A percentile compares a stretch with the other conserved stretches of the same genome.
These are phyloP conservation scores for Didymella segeticola DNA, from an alignment of 2,329 filamentous ascomycete genomes.

Conservation along the genomic window DNA sequence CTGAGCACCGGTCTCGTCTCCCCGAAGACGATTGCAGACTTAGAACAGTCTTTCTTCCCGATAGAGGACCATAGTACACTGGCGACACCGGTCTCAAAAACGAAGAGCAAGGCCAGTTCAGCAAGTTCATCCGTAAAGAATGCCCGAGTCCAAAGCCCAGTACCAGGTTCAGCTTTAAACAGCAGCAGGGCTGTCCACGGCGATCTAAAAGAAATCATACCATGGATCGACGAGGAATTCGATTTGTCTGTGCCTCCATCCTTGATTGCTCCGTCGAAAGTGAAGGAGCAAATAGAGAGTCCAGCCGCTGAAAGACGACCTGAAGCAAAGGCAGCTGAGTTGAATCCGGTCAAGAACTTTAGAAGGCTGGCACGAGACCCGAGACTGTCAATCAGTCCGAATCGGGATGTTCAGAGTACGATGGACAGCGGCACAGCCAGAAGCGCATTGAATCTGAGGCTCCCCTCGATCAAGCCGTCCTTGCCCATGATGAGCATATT, in stretches of 20 bases:
- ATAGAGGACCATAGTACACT: background rate
- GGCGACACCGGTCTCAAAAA: background rate
- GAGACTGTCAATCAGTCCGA: background rate
- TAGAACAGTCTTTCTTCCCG: constrained; percentile 7
- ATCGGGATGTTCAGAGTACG: too few relatives aligned
- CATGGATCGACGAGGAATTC: constrained; percentile 8
- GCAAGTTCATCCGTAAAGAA: background rate
- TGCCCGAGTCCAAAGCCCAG: background rate
- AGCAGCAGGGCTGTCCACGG: background rate
- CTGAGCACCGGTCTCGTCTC: constrained; percentile 13
- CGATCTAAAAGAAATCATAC: constrained; percentile 6
- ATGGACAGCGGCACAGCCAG: background rate
- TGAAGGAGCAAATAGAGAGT: background rate
- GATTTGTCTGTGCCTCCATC: background rate
- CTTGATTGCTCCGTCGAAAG: background rate
- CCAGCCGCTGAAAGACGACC: background rate
- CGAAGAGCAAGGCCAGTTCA: background rate
- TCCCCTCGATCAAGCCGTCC: background rate
- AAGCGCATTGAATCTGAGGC: background rate
- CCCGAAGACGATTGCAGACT: constrained; percentile 13
- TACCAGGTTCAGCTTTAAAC: background rate
- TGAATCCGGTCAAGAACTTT: constrained; percentile 6
- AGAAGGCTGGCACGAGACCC: background rate
- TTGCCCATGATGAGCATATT: background rate
- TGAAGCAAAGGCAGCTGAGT: background rate